Conservation (phyloP, 2,329 filamentous ascomycete genomes). For the Colletotrichum chrysophilum region DNA sequence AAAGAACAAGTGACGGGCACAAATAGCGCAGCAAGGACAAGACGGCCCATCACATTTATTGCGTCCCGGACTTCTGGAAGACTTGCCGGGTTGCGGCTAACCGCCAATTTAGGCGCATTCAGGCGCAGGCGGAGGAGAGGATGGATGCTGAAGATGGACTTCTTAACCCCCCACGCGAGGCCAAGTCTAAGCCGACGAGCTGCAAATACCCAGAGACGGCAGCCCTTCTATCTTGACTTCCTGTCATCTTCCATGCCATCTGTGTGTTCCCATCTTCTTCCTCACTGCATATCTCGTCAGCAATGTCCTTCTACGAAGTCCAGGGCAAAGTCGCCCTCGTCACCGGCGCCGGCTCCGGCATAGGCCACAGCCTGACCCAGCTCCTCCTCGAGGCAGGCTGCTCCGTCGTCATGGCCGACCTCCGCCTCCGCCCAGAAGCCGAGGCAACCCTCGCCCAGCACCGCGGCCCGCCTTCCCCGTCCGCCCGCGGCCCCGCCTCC, state of each 20-base stretch:
- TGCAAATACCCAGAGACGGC: background rate
- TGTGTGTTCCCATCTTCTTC: background rate
- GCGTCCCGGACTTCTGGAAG: background rate
- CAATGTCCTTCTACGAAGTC: constrained; percentile 16
- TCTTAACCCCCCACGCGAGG: background rate
- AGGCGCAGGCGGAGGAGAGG: background rate
- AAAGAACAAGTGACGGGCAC: background rate
- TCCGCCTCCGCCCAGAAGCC: constrained; percentile 27
- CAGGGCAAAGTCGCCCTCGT: constrained; percentile 20
- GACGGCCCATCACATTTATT: background rate
- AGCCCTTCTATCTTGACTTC: background rate
- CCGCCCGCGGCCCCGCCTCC: constrained; percentile 24
- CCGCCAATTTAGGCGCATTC: background rate
- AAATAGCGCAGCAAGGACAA: background rate
- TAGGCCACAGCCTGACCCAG: background rate
- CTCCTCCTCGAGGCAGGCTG: background rate
- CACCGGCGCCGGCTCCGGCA: constrained; percentile 16
- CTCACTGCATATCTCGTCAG: background rate
- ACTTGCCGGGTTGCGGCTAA: background rate
- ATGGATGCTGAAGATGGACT: background rate
- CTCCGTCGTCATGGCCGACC: constrained; percentile 22
- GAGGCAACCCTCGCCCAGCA: constrained; percentile 20
- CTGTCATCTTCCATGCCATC: background rate
- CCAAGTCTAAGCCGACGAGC: background rate
- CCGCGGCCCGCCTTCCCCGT: background rate